A percentile compares a stretch with the other conserved stretches of the same genome.
Evolutionary conservation across 2,329 filamentous ascomycete species (phyloP).

Genomic region (Ophiognomonia clavigignenti-juglandacearum): DNA sequence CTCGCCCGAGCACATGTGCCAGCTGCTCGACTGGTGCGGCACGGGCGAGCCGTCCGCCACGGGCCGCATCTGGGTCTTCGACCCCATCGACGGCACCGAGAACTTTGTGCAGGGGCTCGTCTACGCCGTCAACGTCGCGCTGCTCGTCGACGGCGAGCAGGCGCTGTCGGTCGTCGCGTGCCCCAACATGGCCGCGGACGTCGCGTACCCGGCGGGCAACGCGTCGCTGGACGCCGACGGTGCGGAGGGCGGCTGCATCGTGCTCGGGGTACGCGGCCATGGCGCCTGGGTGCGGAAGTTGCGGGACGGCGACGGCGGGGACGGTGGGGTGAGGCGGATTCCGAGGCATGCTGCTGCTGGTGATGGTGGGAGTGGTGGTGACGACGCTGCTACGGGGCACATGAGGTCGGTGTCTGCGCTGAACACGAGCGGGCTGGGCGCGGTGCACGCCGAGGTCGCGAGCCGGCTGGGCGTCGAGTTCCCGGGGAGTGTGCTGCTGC

Average conservation of each 20-base stretch:
- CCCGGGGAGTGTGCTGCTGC: slow-evolving; percentile 47
- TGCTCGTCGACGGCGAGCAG: slow-evolving; percentile 46
- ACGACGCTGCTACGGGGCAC: slow-evolving; percentile 9
- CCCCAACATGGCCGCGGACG: slow-evolving; percentile 32
- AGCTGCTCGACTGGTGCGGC: slow-evolving; percentile 49
- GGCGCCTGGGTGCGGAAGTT: slow-evolving; percentile 45
- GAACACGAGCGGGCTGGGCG: slow-evolving; percentile 39
- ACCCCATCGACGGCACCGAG: slow-evolving; percentile 57
- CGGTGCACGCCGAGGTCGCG: slow-evolving; percentile 41
- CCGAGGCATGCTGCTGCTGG: slow-evolving; percentile 24
- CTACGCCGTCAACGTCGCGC: slow-evolving; percentile 53
- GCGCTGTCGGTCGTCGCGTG: slow-evolving; percentile 44
- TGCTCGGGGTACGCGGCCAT: slow-evolving; percentile 43
- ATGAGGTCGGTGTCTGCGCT: slow-evolving; percentile 44
- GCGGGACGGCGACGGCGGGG: slow-evolving; percentile 15
- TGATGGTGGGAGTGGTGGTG: too few relatives aligned
- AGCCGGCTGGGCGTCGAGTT: slow-evolving; percentile 35
- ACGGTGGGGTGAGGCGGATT: slow-evolving; percentile 25
- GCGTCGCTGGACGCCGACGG: slow-evolving; percentile 36
- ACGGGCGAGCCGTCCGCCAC: slow-evolving; percentile 27
- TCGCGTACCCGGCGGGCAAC: slow-evolving; percentile 36
- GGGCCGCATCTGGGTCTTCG: slow-evolving; percentile 52
- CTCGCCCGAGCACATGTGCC: slow-evolving; percentile 42
- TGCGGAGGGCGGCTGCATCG: slow-evolving; percentile 43
- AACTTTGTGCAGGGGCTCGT: slow-evolving; percentile 49